Evolutionary conservation across 306 rosid species (phyloP).

Genomic region (Castanospermum australe): DNA sequence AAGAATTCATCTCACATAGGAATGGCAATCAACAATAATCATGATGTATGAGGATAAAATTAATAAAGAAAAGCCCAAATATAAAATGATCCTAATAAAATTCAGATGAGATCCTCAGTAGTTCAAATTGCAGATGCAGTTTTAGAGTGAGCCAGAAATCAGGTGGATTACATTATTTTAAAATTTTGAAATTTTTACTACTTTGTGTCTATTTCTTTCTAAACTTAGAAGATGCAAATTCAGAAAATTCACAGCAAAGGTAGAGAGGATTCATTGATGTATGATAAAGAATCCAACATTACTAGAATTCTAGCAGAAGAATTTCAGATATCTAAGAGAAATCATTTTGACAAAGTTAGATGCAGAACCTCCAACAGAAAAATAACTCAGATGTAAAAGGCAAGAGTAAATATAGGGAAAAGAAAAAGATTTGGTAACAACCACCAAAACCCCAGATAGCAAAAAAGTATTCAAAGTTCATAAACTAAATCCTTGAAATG

Average conservation of each 20-base stretch:
- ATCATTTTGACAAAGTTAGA: background rate
- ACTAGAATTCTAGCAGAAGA: background rate
- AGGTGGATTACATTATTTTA: too few relatives aligned
- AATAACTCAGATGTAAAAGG: too few relatives aligned
- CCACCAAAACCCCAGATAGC: background rate
- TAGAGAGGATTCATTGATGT: background rate
- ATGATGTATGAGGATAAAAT: background rate
- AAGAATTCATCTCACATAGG: slow-evolving; percentile 10
- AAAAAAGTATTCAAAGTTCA: background rate
- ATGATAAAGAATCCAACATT: background rate
- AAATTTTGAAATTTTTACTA: too few relatives aligned
- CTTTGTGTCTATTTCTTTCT: too few relatives aligned
- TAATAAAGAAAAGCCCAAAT: background rate
- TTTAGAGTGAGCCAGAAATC: too few relatives aligned
- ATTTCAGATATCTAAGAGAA: background rate
- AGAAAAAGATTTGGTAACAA: background rate
- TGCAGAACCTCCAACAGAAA: background rate
- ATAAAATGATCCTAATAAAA: background rate
- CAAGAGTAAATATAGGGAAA: background rate
- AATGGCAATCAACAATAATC: background rate
- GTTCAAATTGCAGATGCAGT: too few relatives aligned
- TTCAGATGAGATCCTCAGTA: too few relatives aligned
- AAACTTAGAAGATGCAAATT: too few relatives aligned
- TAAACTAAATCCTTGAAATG: background rate
- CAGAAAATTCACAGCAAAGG: background rate